These are phyloP conservation scores for Delitschia confertaspora DNA, from an alignment of 495 filamentous ascomycete genomes.

Conservation along the genomic window DNA sequence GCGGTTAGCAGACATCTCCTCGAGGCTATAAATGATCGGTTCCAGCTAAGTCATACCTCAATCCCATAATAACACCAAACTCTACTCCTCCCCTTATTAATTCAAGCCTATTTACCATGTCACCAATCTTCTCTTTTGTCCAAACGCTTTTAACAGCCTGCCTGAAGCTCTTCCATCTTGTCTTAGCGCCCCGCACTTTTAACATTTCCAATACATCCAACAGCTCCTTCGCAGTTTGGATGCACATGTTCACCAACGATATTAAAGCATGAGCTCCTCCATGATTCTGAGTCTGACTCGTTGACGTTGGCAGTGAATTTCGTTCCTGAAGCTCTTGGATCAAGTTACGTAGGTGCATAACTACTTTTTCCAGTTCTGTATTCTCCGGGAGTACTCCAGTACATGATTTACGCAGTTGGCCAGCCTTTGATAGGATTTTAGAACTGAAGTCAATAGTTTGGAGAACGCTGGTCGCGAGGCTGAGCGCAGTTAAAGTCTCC, in stretches of 20 bases:
- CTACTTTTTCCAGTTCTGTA: not conserved
- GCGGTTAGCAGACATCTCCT: not conserved
- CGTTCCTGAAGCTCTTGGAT: not conserved
- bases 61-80: slow-evolving; percentile 4
- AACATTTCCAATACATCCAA: slow-evolving; percentile 3
- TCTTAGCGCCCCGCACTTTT: not conserved
- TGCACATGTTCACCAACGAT: slow-evolving; percentile 2
- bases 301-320: no score
- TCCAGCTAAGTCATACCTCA: not conserved
- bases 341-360: not conserved
- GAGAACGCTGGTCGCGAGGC: not conserved
- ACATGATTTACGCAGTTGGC: slow-evolving; percentile 1
- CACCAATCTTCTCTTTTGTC: slow-evolving; percentile 5
- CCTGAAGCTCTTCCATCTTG: slow-evolving; percentile 8
- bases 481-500: slow-evolving; percentile 4
- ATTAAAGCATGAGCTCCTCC: not conserved
- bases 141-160: slow-evolving; percentile 7
- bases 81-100: slow-evolving; percentile 4
- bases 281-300: not conserved
- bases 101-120: not conserved
- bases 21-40: not conserved
- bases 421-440: slow-evolving; percentile 4
- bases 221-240: not conserved
- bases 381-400: slow-evolving; percentile 2
- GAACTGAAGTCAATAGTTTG: slow-evolving; percentile 7